Base-by-base conservation (phyloP, 192 early-diverging fungal genomes). In the Entomortierella lignicola region DNA sequence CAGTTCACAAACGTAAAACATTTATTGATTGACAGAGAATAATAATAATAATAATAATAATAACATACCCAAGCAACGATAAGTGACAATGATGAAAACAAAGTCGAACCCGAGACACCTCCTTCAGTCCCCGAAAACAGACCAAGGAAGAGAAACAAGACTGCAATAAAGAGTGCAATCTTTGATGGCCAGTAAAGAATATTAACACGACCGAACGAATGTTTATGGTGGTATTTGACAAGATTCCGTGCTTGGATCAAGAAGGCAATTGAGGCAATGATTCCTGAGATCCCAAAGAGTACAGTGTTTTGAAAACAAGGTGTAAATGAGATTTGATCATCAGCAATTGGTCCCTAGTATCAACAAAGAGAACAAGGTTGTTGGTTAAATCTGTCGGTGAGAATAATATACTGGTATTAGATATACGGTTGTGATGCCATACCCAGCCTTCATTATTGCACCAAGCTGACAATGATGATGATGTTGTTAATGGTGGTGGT, bases 221-320 rank as follows among this genome's bases (percentile, higher is more conserved):
- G 72, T 0, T 54, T 37, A 31, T 39, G 11, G n/a, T 43, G 43
- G 29, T 66, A 17, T 23, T 58, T 48, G 4, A 29, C 20, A 8
- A 74, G 59, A 55, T 55, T 47, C 10, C 18, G 5, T 15, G 48
- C 52, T 34, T 63, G 42, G 20, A 56, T 2, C n/a, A 66, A 2
- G 30, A 66, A 66, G 42, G 23, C 34, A 11, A 60, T 21, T 13
- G 51, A 60, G 4, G 57, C 63, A 10, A 61, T 0, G 29, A 74
- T 13, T 20, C 57, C 72, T 18, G 72, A 57, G 18, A 47, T 26
- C 0, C 63, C 72, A 23, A 74, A 27, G 23, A 66, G 15, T 23
- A 55, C 41, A 1, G 72, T 66, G 58, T 66, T 60, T 23, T 37
- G 58, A 20, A 74, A 74, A 18, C 72, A 74, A 26, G 72, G 58